Conservation (phyloP, 805 yeast genomes). For the Schwanniomyces polymorphus region DNA sequence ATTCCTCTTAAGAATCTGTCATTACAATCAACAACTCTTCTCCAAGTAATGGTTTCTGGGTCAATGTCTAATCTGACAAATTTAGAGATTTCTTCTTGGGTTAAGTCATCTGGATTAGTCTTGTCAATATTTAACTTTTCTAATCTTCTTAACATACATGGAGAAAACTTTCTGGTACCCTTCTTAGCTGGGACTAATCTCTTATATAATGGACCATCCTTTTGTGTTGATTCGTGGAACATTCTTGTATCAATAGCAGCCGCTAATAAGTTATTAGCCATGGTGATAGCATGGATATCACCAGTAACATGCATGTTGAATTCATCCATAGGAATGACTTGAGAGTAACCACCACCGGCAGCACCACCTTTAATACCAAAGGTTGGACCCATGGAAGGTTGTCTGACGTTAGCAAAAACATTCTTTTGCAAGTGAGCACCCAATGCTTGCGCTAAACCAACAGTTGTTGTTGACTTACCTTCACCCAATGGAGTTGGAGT, state of each 20-base stretch:
- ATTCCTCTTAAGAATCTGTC: conserved; percentile 78
- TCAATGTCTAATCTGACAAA: conserved; percentile 75
- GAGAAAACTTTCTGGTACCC: conserved; percentile 66
- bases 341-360: conserved; percentile 88
- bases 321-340: conserved; percentile 87
- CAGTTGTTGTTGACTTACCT: conserved; percentile 82
- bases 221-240: conserved; percentile 79
- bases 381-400: conserved; percentile 88
- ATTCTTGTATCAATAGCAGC: conserved; percentile 87
- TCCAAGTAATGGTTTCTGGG: conserved; percentile 78
- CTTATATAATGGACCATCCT: conserved; percentile 69
- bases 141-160: conserved; percentile 67
- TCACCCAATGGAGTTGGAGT: conserved; percentile 87
- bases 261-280: conserved; percentile 77
- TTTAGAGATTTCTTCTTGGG: conserved; percentile 61
- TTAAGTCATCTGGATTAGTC: conserved; percentile 70
- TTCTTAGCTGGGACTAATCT: conserved; percentile 75
- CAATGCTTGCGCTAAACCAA: conserved; percentile 78
- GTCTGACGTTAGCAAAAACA: conserved; percentile 80
- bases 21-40: conserved; percentile 82
- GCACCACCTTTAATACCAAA: conserved; percentile 91
- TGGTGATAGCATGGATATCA: conserved; percentile 81
- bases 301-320: conserved; percentile 86
- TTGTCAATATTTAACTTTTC: conserved; percentile 66
- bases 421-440: conserved; percentile 72